Evolutionary conservation across 2,329 filamentous ascomycete genomes (phyloP).

Genomic region (Fusarium sp.): DNA sequence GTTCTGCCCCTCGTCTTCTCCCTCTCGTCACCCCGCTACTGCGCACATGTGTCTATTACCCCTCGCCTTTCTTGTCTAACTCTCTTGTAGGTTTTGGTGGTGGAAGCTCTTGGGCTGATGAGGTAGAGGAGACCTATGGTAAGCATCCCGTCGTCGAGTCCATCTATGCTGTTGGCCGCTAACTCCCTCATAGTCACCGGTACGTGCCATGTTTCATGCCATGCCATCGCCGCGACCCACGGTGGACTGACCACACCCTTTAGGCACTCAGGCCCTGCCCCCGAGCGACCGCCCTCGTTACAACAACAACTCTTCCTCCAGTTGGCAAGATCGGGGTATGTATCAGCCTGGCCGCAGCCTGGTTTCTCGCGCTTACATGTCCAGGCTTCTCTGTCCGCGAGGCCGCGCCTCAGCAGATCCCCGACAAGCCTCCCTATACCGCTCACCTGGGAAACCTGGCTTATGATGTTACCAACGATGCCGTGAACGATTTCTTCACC

Average conservation of each 20-base stretch:
- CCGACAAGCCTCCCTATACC: conserved; percentile 92
- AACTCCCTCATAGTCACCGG: conserved; percentile 49
- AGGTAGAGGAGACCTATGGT: conserved; percentile 93
- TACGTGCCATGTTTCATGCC: conserved; percentile 40
- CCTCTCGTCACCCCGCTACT: conserved; percentile 35
- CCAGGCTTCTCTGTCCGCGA: conserved; percentile 74
- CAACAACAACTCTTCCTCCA: conserved; percentile 46
- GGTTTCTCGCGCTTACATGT: conserved; percentile 33
- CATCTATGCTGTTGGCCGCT: conserved; percentile 39
- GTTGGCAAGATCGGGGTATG: conserved; percentile 59
- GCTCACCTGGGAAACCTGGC: conserved; percentile 97
- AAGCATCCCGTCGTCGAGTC: conserved; percentile 52
- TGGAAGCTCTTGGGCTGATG: conserved; percentile 97
- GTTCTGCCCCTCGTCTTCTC: conserved; percentile 52
- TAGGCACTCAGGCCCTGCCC: conserved; percentile 69
- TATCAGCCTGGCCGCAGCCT: background rate
- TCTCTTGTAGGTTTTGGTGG: conserved; percentile 60
- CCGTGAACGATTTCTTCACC: conserved; percentile 86
- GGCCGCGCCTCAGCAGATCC: conserved; percentile 77
- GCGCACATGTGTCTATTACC: conserved; percentile 30
- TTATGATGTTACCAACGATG: conserved; percentile 88
- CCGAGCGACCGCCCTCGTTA: conserved; percentile 57
- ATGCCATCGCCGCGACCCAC: conserved; percentile 13
- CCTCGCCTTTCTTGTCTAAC: conserved; percentile 42
- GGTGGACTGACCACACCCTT: conserved; percentile 38